These are phyloP conservation scores for Crithidia brevicula DNA, from an alignment of 208 protist species.

Conservation along the genomic window DNA sequence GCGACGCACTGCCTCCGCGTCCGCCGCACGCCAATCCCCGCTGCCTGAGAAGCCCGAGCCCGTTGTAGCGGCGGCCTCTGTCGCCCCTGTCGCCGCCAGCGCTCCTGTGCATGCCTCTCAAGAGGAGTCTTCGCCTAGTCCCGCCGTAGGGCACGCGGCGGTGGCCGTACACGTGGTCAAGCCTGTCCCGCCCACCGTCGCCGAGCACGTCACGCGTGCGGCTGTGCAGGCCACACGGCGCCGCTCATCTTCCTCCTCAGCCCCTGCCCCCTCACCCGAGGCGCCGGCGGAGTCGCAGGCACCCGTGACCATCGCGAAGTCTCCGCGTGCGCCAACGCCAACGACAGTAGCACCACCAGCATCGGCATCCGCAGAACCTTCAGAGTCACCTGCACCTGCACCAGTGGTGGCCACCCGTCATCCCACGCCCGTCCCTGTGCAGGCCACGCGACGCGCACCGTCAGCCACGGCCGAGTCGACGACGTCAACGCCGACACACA, in stretches of 20 bases:
- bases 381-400: background rate
- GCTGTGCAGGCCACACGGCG: slow-evolving; percentile 6
- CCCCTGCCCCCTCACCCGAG: background rate
- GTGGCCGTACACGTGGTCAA: background rate
- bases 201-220: background rate
- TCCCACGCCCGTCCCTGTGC: background rate
- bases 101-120: background rate
- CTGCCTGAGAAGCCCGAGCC: background rate
- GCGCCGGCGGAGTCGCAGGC: background rate
- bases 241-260: slow-evolving; percentile 7
- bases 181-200: background rate
- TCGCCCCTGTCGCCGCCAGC: background rate
- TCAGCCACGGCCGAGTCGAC: background rate
- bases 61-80: background rate
- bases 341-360: no score
- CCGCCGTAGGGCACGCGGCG: background rate
- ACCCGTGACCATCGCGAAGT: no score
- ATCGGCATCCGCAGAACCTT: no score
- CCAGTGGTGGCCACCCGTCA: background rate
- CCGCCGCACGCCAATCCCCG: background rate
- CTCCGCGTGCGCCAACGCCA: no score
- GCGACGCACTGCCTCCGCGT: slow-evolving; percentile 1
- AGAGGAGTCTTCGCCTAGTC: background rate
- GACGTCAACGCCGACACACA: background rate
- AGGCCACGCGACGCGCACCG: background rate